Percentiles rank a stretch among this genome's conserved stretches.
phyloP scores from a whole-genome alignment of 2,329 filamentous ascomycete genomes.

The Clarireedia paspali region DNA sequence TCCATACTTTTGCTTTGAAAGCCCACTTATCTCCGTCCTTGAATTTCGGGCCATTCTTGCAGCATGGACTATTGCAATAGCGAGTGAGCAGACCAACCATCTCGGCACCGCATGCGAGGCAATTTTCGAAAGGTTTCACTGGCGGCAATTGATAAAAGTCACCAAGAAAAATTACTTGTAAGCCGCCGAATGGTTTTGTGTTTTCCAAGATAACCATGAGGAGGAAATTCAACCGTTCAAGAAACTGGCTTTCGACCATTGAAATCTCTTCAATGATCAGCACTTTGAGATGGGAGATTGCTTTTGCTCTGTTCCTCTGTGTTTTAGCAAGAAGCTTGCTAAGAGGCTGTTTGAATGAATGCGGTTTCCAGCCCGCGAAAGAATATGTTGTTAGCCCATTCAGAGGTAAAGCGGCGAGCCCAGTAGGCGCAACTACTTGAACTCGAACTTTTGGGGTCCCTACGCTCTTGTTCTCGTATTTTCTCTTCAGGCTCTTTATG shows the following conservation, averaged over 20 bases:
- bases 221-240: constrained; percentile 21
- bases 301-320: constrained; percentile 2
- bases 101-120: constrained; percentile 18
- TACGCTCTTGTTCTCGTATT: background rate
- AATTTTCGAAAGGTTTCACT: constrained; percentile 23
- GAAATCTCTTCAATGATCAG: constrained; percentile 26
- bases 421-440: constrained; percentile 24
- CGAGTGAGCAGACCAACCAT: constrained; percentile 8
- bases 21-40: constrained; percentile 22
- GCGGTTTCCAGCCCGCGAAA: constrained; percentile 22
- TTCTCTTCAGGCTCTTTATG: constrained; percentile 3
- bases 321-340: background rate
- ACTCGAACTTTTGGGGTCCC: background rate
- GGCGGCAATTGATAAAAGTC: constrained; percentile 27
- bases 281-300: constrained; percentile 11
- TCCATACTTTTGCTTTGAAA: constrained; percentile 23
- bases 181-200: constrained; percentile 20
- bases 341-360: constrained; percentile 17
- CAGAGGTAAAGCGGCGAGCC: constrained; percentile 23
- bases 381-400: constrained; percentile 23
- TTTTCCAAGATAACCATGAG: constrained; percentile 13
- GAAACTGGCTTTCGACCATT: constrained; percentile 25
- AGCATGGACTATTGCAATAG: constrained; percentile 5
- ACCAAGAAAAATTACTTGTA: constrained; percentile 25
- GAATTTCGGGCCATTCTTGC: constrained; percentile 4